Evolutionary conservation across 2,329 filamentous ascomycete genomes (phyloP), one percentile per base, ranked within the genome.

Genomic region (Aureobasidium vineae): DNA sequence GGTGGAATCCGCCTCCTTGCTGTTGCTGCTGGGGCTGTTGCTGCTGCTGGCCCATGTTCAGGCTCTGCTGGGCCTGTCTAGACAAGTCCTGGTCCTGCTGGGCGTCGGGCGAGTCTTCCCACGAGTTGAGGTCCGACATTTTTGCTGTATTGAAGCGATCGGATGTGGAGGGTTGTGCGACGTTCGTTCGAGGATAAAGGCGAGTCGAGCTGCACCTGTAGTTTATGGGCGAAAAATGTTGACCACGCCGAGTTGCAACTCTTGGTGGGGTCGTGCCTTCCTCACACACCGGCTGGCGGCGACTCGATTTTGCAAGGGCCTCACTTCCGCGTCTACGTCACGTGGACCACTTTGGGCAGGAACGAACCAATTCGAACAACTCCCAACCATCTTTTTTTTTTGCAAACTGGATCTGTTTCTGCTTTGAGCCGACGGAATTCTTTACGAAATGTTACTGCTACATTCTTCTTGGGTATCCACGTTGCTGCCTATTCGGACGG

Each of bases 51-150:
- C 43, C 61, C 66, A 68, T 70, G 70, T 77, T 77, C 69, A 78
- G 68, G 52, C 74, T 72, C 67, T 76, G 76, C 69, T 77, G 76
- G 7, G 77, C 73, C 71, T 78, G 77, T 57, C 74, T 71, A 57
- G 76, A 71, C 67, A 78, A 73, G 52, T 75, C 71, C 53, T 77
- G 72, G 70, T 78, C 77, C 70, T 77, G 75, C 70, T 76, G 75
- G 66, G 75, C 75, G 68, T 77, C 75, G 26, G 71, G 69, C 28
- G 71, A 71, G 75, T 96, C 92, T 81, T 98, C 93, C 91, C 95
- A 98, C 69, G 92, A 97, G 79, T 96, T 92, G 74, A 92, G 90
- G 78, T 93, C 88, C 73, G 93, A 90, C 92, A 97, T 97, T 8
- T 36, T 66, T 50, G 65, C 38, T 36, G 64, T 49, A 21, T 53